Percentiles rank a stretch among this genome's conserved stretches.
phyloP scores from a whole-genome alignment of 495 filamentous ascomycete species.

The Monascus purpureus region DNA sequence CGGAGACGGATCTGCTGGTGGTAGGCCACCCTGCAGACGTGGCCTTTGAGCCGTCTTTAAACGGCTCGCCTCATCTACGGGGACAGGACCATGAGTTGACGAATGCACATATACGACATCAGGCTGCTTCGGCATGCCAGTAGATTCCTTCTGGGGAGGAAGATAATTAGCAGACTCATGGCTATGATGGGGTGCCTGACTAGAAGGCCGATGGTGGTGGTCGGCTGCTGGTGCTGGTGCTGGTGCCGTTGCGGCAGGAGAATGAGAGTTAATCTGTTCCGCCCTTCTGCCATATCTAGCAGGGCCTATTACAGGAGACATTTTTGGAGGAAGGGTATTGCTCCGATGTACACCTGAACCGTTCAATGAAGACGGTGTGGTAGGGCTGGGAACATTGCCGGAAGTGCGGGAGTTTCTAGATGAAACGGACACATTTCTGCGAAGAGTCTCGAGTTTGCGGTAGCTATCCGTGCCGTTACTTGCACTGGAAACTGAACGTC shows the following conservation, averaged over 20 bases:
- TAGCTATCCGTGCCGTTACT: slow-evolving; percentile 80
- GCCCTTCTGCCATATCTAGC: slow-evolving; percentile 37
- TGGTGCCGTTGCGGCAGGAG: too few relatives aligned
- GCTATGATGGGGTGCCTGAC: too few relatives aligned
- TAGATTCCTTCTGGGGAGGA: neutral
- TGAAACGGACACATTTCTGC: slow-evolving; percentile 71
- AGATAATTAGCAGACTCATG: too few relatives aligned
- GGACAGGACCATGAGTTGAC: slow-evolving; percentile 23
- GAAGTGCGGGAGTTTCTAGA: slow-evolving; percentile 60
- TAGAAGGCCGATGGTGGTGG: too few relatives aligned
- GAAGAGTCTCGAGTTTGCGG: slow-evolving; percentile 53
- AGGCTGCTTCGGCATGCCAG: neutral
- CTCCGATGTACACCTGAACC: slow-evolving; percentile 66
- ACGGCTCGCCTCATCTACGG: slow-evolving; percentile 10
- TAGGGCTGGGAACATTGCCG: slow-evolving; percentile 54
- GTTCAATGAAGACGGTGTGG: slow-evolving; percentile 46
- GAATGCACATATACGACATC: slow-evolving; percentile 18
- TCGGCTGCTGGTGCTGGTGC: too few relatives aligned
- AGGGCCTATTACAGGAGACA: slow-evolving; percentile 55
- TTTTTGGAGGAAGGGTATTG: slow-evolving; percentile 92
- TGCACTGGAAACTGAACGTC: slow-evolving; percentile 69
- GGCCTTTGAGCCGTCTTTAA: slow-evolving; percentile 11
- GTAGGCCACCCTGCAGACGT: slow-evolving; percentile 32
- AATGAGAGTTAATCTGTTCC: too few relatives aligned
- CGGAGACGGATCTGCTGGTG: slow-evolving; percentile 23